Conservation (phyloP, 208 protist genomes). For the Leishmania braziliensis region DNA sequence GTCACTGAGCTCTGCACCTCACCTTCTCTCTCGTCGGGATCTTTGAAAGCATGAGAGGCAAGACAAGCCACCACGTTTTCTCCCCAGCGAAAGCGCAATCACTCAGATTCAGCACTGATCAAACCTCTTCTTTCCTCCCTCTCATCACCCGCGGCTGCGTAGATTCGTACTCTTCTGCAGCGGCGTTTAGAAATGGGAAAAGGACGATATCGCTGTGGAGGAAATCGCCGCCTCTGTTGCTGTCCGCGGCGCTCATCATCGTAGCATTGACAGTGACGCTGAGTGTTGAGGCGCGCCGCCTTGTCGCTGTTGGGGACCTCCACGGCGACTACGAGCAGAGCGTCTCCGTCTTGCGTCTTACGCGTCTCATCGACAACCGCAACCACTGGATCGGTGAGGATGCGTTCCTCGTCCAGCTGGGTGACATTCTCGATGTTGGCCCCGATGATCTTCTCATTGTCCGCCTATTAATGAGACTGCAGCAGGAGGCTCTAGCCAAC, state of each 20-base stretch:
- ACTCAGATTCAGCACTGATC: neutral
- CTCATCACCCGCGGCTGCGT: neutral
- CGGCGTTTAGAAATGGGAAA: neutral
- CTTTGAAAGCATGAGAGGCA: neutral
- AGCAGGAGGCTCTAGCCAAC: conserved; percentile 52
- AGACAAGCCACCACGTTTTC: neutral
- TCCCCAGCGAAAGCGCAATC: neutral
- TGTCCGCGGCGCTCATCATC: conserved; percentile 6
- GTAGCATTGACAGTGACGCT: conserved; percentile 4
- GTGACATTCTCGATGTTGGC: conserved; percentile 93
- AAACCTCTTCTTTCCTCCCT: neutral
- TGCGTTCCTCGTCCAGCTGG: conserved; percentile 84
- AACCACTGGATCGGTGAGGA: conserved; percentile 84
- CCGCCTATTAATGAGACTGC: conserved; percentile 79
- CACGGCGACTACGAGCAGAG: conserved; percentile 90
- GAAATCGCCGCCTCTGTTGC: neutral
- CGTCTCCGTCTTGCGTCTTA: conserved; percentile 61
- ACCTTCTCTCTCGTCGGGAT: neutral
- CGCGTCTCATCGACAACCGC: conserved; percentile 66
- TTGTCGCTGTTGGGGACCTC: conserved; percentile 85
- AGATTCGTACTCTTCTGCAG: neutral
- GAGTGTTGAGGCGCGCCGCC: conserved; percentile 45
- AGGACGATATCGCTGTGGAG: neutral
- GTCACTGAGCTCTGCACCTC: neutral
- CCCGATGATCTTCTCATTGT: conserved; percentile 82